A percentile compares a stretch with the other conserved stretches of the same genome.
These are phyloP conservation scores for Citrullus mucosospermus DNA, from an alignment of 306 rosid genomes.

Conservation along the genomic window DNA sequence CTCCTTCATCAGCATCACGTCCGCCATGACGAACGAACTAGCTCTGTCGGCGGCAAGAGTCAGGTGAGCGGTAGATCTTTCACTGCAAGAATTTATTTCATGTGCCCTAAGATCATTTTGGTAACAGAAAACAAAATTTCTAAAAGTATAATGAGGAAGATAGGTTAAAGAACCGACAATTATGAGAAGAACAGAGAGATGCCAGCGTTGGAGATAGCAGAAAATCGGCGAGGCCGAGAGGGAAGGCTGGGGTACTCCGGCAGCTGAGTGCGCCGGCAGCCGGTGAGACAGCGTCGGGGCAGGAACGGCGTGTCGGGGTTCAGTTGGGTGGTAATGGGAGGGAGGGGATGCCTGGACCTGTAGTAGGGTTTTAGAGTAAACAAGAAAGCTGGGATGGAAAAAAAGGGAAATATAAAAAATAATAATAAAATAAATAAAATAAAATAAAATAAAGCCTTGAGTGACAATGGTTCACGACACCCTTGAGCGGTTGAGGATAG, in stretches of 20 bases:
- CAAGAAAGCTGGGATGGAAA: no score
- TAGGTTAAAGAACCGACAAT: not conserved
- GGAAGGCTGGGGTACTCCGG: not conserved
- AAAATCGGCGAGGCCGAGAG: not conserved
- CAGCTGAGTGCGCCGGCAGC: not conserved
- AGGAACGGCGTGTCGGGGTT: no score
- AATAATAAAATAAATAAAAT: no score
- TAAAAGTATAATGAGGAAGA: not conserved
- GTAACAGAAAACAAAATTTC: not conserved
- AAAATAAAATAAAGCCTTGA: no score
- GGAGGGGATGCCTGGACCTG: no score
- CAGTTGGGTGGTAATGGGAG: no score
- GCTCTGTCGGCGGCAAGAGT: not conserved
- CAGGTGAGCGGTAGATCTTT: not conserved
- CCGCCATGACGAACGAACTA: slow-evolving; percentile 38
- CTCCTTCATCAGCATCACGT: slow-evolving; percentile 44
- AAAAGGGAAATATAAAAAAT: no score
- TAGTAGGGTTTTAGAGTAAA: no score
- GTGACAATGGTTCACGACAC: no score
- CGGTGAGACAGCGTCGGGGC: no score
- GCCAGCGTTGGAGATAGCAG: not conserved
- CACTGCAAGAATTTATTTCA: not conserved
- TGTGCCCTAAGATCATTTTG: not conserved
- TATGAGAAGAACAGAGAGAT: not conserved
- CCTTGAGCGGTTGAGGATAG: no score